Conservation (phyloP, 495 filamentous ascomycete genomes). For the Talaromyces thailandensis region DNA sequence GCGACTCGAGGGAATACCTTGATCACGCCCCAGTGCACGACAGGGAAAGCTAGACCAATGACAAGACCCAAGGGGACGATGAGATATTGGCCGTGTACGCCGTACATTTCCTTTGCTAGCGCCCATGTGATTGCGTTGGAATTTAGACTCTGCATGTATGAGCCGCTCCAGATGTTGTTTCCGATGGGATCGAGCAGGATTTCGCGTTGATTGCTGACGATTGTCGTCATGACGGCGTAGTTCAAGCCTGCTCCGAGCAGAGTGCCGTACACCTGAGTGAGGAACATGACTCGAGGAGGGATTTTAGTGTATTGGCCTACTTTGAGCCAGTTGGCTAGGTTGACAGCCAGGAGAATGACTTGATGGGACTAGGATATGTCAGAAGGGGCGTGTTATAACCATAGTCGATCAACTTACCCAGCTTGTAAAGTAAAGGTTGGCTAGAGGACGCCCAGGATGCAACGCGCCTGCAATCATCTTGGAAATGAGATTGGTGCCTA, state of each 20-base stretch:
- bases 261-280: constrained; percentile 33
- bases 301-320: constrained; percentile 29
- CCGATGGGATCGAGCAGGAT: constrained; percentile 28
- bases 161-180: constrained; percentile 31
- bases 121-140: constrained; percentile 26
- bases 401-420: constrained; percentile 12
- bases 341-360: constrained; percentile 10
- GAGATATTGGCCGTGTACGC: constrained; percentile 20
- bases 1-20: not conserved
- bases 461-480: constrained; percentile 31
- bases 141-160: constrained; percentile 21
- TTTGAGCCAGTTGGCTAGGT: constrained; percentile 22
- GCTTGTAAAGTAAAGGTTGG: constrained; percentile 31
- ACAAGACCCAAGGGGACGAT: constrained; percentile 27
- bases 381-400: not conserved
- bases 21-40: not conserved
- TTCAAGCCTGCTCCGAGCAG: constrained; percentile 39
- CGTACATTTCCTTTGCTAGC: constrained; percentile 24
- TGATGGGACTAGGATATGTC: not conserved
- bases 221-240: constrained; percentile 35
- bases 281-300: constrained; percentile 27
- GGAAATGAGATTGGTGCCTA: constrained; percentile 21
- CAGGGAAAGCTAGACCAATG: constrained; percentile 24
- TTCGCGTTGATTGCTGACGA: constrained; percentile 20
- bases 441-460: constrained; percentile 23